These are phyloP conservation scores for Ascodesmis nigricans DNA, from an alignment of 495 filamentous ascomycete species.

Conservation along the genomic window DNA sequence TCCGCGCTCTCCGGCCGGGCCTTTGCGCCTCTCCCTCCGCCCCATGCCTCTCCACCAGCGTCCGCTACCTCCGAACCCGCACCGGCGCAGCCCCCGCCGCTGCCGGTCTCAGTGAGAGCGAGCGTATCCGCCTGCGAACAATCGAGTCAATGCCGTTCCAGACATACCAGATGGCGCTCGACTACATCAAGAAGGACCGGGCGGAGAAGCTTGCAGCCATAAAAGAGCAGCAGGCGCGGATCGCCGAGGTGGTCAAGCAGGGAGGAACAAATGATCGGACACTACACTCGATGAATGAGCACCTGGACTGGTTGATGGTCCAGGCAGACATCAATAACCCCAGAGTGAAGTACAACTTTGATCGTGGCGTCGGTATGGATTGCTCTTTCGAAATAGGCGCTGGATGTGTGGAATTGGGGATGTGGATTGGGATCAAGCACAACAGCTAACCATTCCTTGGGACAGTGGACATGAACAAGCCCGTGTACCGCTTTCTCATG, in stretches of 20 bases:
- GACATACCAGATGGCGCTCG: slow-evolving; percentile 89
- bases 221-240: slow-evolving; percentile 33
- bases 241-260: slow-evolving; percentile 32
- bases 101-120: slow-evolving; percentile 17
- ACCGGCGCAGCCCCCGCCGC: background rate
- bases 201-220: slow-evolving; percentile 54
- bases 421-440: too few relatives aligned
- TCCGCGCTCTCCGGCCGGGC: background rate
- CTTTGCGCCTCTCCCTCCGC: slow-evolving; percentile 21
- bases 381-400: background rate
- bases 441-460: background rate
- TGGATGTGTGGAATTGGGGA: background rate
- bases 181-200: slow-evolving; percentile 57
- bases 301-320: slow-evolving; percentile 67
- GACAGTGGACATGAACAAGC: slow-evolving; percentile 50
- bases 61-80: slow-evolving; percentile 19
- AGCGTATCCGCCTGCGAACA: slow-evolving; percentile 24
- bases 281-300: slow-evolving; percentile 44
- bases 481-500: slow-evolving; percentile 81
- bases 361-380: slow-evolving; percentile 38
- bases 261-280: slow-evolving; percentile 27
- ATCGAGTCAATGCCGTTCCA: slow-evolving; percentile 69
- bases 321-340: slow-evolving; percentile 91
- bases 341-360: slow-evolving; percentile 77
- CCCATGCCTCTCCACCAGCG: slow-evolving; percentile 25